Conservation (phyloP, 306 rosid genomes). For the Trifolium fragiferum region DNA sequence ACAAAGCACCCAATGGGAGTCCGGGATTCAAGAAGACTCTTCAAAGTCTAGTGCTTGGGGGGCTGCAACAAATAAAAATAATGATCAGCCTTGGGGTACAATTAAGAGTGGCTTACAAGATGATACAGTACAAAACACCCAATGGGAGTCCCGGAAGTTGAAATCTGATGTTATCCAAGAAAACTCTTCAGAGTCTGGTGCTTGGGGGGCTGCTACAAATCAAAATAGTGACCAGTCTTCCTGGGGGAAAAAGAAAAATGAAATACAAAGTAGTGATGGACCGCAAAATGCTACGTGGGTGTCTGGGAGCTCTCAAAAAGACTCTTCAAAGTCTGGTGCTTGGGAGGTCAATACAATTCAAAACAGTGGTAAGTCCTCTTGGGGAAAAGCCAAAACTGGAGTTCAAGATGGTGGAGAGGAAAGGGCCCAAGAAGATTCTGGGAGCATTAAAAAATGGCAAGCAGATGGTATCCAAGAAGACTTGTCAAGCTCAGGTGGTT, state of each 20-base stretch:
- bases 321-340: slow-evolving; percentile 14
- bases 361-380: background rate
- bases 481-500: slow-evolving; percentile 6
- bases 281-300: slow-evolving; percentile 1
- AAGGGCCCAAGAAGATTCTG: slow-evolving; percentile 23
- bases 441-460: background rate
- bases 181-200: slow-evolving; percentile 26
- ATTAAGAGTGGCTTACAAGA: background rate
- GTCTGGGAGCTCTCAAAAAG: slow-evolving; percentile 22
- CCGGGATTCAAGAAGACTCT: slow-evolving; percentile 29
- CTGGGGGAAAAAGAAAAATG: too few species aligned
- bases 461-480: background rate
- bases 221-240: slow-evolving; percentile 10
- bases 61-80: background rate
- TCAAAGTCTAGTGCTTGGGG: background rate
- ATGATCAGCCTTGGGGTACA: background rate
- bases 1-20: slow-evolving; percentile 13
- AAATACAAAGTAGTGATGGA: slow-evolving; percentile 11
- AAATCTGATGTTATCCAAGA: too few species aligned
- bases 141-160: too few species aligned
- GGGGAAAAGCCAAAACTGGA: background rate
- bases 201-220: slow-evolving; percentile 4
- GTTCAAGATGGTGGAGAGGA: background rate
- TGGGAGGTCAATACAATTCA: slow-evolving; percentile 15
- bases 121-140: background rate